Percentiles rank a stretch among this genome's conserved stretches.
These are phyloP conservation scores for Lentinula detonsa DNA, from an alignment of 768 basidiomycete genomes.

Conservation along the genomic window DNA sequence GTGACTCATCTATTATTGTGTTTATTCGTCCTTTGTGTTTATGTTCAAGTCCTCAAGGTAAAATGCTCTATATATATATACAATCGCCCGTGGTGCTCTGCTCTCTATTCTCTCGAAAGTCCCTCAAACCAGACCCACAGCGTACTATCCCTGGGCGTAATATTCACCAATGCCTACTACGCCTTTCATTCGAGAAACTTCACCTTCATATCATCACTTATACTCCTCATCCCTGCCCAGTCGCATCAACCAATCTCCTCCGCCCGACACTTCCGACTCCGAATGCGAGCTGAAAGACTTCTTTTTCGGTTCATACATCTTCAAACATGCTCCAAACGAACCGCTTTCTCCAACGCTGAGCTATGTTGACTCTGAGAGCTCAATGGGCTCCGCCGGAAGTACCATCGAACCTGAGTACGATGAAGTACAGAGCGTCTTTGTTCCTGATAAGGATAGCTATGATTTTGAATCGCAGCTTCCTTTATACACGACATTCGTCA, in stretches of 20 bases:
- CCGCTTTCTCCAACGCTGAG: neutral
- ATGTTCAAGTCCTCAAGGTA: neutral
- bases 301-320: neutral
- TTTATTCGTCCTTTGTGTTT: neutral
- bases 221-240: neutral
- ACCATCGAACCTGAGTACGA: neutral
- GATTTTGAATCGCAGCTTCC: constrained; percentile 6
- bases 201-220: neutral
- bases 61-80: neutral
- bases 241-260: neutral
- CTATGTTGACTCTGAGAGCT: neutral
- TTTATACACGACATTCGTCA: neutral
- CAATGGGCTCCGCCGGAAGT: neutral
- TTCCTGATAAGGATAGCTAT: constrained; percentile 1
- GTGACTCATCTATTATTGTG: neutral
- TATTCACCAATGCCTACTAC: neutral
- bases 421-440: neutral
- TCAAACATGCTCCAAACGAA: neutral
- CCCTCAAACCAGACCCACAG: neutral
- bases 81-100: no score
- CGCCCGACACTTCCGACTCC: neutral
- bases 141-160: neutral
- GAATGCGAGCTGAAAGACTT: constrained; percentile 1
- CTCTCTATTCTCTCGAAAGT: neutral
- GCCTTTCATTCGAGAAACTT: neutral